Evolutionary conservation across 257 asterid genomes (phyloP).

Genomic region (Leptodermis oblonga): DNA sequence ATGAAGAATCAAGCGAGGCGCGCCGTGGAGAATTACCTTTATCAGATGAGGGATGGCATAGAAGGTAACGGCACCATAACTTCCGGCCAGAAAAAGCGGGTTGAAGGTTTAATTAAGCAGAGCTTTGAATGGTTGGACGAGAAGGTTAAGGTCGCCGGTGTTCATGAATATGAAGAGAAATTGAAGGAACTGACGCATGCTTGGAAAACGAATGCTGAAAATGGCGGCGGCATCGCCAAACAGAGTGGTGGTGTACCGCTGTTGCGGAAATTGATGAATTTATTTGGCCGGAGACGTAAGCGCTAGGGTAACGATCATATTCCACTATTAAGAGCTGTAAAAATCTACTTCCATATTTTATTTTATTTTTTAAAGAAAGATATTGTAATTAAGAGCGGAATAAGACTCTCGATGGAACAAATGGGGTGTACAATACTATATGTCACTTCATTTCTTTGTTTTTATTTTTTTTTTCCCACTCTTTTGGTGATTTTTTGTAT

Average conservation of each 20-base stretch:
- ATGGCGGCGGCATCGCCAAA: no score
- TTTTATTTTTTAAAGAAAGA: no score
- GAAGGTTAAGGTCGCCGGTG: background rate
- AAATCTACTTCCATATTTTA: background rate
- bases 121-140: background rate
- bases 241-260: background rate
- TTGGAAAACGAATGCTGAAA: background rate
- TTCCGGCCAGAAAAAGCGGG: background rate
- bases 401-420: no score
- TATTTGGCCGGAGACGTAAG: background rate
- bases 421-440: no score
- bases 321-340: background rate
- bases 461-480: no score
- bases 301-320: background rate
- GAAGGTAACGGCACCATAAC: background rate
- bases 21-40: background rate
- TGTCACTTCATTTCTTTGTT: no score
- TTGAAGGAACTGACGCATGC: background rate
- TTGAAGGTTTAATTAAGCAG: background rate
- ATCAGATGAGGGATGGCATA: background rate
- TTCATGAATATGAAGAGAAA: background rate
- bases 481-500: no score
- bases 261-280: background rate
- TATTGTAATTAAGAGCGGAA: no score
- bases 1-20: background rate